A percentile compares a stretch with the other conserved stretches of the same genome.
These are phyloP conservation scores for Ophiostoma tasmaniense DNA, from an alignment of 2,329 filamentous ascomycete species.

Conservation along the genomic window DNA sequence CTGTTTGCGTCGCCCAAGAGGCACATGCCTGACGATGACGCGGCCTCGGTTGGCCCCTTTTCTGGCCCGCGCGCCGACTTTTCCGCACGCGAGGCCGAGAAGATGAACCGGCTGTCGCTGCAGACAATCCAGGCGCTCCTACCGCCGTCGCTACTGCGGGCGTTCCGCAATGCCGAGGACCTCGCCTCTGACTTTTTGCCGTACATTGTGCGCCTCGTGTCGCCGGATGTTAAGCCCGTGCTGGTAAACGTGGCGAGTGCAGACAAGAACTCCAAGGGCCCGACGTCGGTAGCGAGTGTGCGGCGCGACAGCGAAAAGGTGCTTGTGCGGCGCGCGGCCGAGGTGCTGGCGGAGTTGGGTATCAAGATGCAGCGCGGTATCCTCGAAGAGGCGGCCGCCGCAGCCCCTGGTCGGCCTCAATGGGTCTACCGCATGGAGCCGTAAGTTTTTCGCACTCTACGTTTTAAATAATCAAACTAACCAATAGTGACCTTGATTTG, in stretches of 20 bases:
- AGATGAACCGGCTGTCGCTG: conserved; percentile 66
- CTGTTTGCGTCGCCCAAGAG: conserved; percentile 71
- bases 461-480: not conserved
- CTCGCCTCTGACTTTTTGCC: conserved; percentile 78
- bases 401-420: conserved; percentile 45
- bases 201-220: conserved; percentile 73
- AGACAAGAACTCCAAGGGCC: conserved; percentile 36
- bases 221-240: conserved; percentile 85
- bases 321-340: conserved; percentile 71
- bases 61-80: conserved; percentile 75
- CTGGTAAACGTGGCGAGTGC: conserved; percentile 53
- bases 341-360: conserved; percentile 74
- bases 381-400: conserved; percentile 49
- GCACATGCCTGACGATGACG: conserved; percentile 36
- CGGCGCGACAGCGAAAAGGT: conserved; percentile 75
- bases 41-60: conserved; percentile 58
- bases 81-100: conserved; percentile 69
- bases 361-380: conserved; percentile 72
- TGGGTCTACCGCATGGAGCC: conserved; percentile 96
- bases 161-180: conserved; percentile 70
- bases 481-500: conserved; percentile 60
- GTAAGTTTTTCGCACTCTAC: conserved; percentile 38
- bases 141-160: conserved; percentile 60
- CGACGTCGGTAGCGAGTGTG: conserved; percentile 61
- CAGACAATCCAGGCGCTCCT: conserved; percentile 65